Percentiles rank a stretch among this genome's conserved stretches.
Evolutionary conservation across 2,329 filamentous ascomycete genomes (phyloP).

Genomic region (Cucurbitaria berberidis): DNA sequence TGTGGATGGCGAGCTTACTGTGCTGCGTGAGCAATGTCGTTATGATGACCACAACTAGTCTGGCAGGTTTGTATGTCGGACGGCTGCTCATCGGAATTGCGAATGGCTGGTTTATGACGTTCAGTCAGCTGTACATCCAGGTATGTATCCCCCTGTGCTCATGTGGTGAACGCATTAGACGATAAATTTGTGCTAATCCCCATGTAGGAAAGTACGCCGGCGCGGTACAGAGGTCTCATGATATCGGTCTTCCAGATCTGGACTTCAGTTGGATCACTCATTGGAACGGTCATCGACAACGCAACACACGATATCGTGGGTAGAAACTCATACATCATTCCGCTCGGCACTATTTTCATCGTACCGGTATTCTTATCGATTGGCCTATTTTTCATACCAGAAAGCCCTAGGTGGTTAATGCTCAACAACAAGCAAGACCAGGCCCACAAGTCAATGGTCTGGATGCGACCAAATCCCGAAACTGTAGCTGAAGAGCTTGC

Average conservation of each 20-base stretch:
- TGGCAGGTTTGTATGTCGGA: slow-evolving; percentile 61
- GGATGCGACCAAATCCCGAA: slow-evolving; percentile 35
- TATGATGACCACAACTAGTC: slow-evolving; percentile 63
- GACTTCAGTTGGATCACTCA: slow-evolving; percentile 52
- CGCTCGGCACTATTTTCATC: slow-evolving; percentile 61
- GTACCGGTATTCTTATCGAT: slow-evolving; percentile 56
- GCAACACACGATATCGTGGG: slow-evolving; percentile 43
- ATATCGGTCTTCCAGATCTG: slow-evolving; percentile 58
- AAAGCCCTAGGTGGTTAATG: slow-evolving; percentile 55
- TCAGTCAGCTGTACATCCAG: slow-evolving; percentile 60
- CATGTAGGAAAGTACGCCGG: slow-evolving; percentile 53
- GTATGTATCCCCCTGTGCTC: slow-evolving; percentile 2
- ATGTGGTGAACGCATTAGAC: neutral
- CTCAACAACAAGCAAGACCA: slow-evolving; percentile 24
- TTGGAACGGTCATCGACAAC: slow-evolving; percentile 61
- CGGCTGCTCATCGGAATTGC: slow-evolving; percentile 63
- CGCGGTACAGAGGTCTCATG: slow-evolving; percentile 58
- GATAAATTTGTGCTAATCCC: neutral
- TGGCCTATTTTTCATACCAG: slow-evolving; percentile 45
- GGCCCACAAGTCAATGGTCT: slow-evolving; percentile 29
- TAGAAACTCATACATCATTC: slow-evolving; percentile 51
- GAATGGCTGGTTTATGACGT: slow-evolving; percentile 61
- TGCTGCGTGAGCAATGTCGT: slow-evolving; percentile 55
- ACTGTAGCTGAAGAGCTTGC: slow-evolving; percentile 29
- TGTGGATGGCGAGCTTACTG: slow-evolving; percentile 58